These are phyloP conservation scores for Penicillium sp. DNA, from an alignment of 2,329 filamentous ascomycete species.

Conservation along the genomic window DNA sequence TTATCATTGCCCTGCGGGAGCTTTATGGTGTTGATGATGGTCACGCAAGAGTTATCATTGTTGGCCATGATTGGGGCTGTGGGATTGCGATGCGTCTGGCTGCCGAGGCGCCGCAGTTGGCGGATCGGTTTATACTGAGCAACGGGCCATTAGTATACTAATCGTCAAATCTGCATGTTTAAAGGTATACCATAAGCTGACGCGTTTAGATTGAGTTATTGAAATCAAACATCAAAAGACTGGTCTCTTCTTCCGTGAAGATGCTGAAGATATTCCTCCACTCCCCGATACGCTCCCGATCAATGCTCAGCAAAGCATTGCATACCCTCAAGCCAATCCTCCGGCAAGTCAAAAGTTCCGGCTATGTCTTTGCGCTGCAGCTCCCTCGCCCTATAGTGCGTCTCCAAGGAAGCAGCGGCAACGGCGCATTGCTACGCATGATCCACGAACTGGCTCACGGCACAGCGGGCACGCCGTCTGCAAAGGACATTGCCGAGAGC, in stretches of 20 bases:
- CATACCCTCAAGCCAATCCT: constrained; percentile 44
- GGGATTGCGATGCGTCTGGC: constrained; percentile 53
- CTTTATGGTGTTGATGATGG: constrained; percentile 39
- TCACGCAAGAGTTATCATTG: constrained; percentile 47
- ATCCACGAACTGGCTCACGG: constrained; percentile 38
- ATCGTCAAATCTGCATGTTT: no score
- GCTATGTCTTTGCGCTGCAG: constrained; percentile 55
- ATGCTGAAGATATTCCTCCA: constrained; percentile 48
- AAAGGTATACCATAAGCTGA: constrained; percentile 3
- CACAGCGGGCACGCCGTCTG: constrained; percentile 28
- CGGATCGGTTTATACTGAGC: constrained; percentile 53
- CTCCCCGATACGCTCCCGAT: constrained; percentile 41
- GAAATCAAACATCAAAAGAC: constrained; percentile 39
- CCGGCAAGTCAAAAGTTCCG: constrained; percentile 47
- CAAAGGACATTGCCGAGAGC: constrained; percentile 39
- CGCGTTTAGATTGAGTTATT: constrained; percentile 37
- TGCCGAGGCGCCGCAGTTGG: constrained; percentile 54
- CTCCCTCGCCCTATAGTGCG: constrained; percentile 45
- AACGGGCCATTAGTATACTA: constrained; percentile 53
- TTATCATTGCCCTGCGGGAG: constrained; percentile 49
- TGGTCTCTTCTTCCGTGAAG: constrained; percentile 43
- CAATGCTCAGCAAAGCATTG: constrained; percentile 43
- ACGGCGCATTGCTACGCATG: constrained; percentile 45
- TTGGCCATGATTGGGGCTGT: constrained; percentile 55
- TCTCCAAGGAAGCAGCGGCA: constrained; percentile 46